Evolutionary conservation across 176 grass and related monocot genomes (phyloP).

Genomic region (Miscanthus lutarioriparius): DNA sequence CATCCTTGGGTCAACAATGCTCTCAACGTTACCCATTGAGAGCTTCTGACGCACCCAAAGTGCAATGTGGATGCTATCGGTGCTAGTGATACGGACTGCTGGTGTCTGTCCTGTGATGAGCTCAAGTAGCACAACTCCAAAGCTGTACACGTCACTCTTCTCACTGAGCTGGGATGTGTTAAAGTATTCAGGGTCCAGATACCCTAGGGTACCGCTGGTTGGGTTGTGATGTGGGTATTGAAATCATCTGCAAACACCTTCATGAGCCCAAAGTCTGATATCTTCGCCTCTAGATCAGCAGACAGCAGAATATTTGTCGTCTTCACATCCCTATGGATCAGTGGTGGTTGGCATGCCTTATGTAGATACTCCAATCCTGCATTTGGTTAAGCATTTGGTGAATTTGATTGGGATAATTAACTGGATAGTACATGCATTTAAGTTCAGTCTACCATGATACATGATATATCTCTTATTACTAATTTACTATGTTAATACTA

Average conservation of each 20-base stretch:
- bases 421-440: not conserved
- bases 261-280: conserved; percentile 28
- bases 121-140: conserved; percentile 20
- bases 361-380: conserved; percentile 43
- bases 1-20: conserved; percentile 7
- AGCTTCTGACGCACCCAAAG: conserved; percentile 24
- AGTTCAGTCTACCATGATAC: not conserved
- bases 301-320: conserved; percentile 22
- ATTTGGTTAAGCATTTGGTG: not conserved
- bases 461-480: not conserved
- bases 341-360: conserved; percentile 8
- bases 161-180: conserved; percentile 6
- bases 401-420: not conserved
- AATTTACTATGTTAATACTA: not conserved
- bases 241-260: conserved; percentile 11
- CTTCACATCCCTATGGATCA: conserved; percentile 41
- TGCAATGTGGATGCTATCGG: not conserved
- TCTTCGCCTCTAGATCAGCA: conserved; percentile 7
- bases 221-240: conserved; percentile 2
- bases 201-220: conserved; percentile 1
- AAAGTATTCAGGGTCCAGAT: conserved; percentile 33
- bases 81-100: not conserved
- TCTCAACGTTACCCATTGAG: not conserved
- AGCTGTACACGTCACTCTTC: conserved; percentile 41
- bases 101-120: conserved; percentile 27